Evolutionary conservation across 2,329 filamentous ascomycete species (phyloP).

Genomic region (Claviceps citrina): DNA sequence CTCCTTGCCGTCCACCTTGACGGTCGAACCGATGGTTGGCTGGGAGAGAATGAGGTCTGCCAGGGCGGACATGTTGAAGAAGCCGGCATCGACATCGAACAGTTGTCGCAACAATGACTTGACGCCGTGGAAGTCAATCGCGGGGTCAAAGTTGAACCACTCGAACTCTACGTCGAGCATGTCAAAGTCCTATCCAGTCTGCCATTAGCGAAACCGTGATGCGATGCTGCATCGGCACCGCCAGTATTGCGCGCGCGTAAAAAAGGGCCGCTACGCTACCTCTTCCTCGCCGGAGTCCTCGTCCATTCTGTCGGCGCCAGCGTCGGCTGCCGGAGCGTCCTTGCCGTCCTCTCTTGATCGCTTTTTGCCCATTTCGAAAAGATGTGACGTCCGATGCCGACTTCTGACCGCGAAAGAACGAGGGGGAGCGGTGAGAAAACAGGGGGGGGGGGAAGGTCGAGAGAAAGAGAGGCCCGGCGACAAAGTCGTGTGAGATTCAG

Average conservation of each 20-base stretch:
- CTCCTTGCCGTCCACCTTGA: constrained; percentile 92
- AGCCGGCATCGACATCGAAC: constrained; percentile 70
- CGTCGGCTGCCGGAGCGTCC: constrained; percentile 23
- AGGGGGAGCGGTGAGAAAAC: not conserved
- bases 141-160: constrained; percentile 88
- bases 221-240: not conserved
- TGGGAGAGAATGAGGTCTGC: constrained; percentile 79
- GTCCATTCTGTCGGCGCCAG: constrained; percentile 33
- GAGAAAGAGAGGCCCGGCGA: not conserved
- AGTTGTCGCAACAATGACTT: constrained; percentile 83
- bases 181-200: constrained; percentile 76
- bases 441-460: too few species aligned
- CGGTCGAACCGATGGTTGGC: constrained; percentile 76
- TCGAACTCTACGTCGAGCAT: constrained; percentile 94
- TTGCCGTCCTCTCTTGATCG: constrained; percentile 32
- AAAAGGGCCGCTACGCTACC: constrained; percentile 21
- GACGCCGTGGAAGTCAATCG: constrained; percentile 86
- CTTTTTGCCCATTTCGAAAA: constrained; percentile 33
- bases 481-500: too few species aligned
- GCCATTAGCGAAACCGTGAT: not conserved
- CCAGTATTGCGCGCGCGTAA: not conserved
- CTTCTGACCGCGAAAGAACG: not conserved
- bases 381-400: not conserved
- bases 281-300: constrained; percentile 39
- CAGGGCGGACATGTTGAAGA: constrained; percentile 78